These are phyloP conservation scores for Talaromyces sp. DNA, from an alignment of 2,329 filamentous ascomycete species.

Conservation along the genomic window DNA sequence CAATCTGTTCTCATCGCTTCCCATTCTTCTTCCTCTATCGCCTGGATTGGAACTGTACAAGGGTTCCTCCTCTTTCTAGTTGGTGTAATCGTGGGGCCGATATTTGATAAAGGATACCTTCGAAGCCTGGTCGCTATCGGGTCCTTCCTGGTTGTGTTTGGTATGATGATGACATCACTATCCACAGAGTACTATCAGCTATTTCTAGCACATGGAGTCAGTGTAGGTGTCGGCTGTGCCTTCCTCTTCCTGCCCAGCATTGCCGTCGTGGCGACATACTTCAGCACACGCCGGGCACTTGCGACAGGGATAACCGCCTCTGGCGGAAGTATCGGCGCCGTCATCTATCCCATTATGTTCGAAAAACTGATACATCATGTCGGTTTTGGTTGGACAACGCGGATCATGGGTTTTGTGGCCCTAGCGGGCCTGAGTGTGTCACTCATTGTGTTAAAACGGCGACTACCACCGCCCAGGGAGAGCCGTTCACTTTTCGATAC, in stretches of 20 bases:
- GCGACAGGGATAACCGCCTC: background rate
- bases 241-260: background rate
- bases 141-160: background rate
- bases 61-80: background rate
- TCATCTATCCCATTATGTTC: background rate
- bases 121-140: background rate
- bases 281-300: background rate
- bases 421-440: no score
- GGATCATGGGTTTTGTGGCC: no score
- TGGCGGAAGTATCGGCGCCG: background rate
- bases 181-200: background rate
- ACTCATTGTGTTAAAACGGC: no score
- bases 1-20: background rate
- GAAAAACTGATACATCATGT: no score
- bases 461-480: no score
- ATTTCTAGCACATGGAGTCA: background rate
- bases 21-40: background rate
- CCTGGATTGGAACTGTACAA: background rate
- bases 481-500: no score
- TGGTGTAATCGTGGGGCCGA: background rate
- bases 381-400: no score
- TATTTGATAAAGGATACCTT: background rate
- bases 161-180: background rate
- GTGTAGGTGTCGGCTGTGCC: background rate
- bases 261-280: background rate